Conservation (phyloP, 495 filamentous ascomycete genomes). For the Terfezia boudieri region DNA sequence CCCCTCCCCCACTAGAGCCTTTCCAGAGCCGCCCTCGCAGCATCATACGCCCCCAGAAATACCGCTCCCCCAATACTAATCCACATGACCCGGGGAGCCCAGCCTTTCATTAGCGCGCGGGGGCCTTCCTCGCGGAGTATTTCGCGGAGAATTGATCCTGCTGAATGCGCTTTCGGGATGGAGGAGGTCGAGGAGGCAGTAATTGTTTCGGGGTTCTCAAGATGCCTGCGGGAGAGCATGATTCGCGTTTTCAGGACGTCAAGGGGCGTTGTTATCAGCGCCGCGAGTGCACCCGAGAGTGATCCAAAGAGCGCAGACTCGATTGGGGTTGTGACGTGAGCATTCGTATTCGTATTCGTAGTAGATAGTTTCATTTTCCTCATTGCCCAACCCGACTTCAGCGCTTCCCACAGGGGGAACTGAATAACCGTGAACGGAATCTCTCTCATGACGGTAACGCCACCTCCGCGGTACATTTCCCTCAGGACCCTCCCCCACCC, state of each 20-base stretch:
- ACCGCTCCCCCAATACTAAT: conserved; percentile 85
- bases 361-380: neutral
- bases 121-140: conserved; percentile 50
- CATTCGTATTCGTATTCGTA: conserved; percentile 7
- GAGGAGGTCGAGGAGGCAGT: neutral
- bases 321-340: conserved; percentile 29
- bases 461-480: conserved; percentile 77
- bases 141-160: conserved; percentile 17
- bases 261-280: conserved; percentile 73
- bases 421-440: conserved; percentile 94
- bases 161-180: conserved; percentile 14
- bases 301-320: conserved; percentile 79
- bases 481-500: conserved; percentile 30
- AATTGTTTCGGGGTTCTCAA: too few species aligned
- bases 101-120: conserved; percentile 64
- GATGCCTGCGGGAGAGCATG: conserved; percentile 48
- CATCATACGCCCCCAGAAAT: conserved; percentile 91
- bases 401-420: conserved; percentile 87
- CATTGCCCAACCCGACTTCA: conserved; percentile 34
- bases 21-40: conserved; percentile 52
- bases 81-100: conserved; percentile 78
- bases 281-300: conserved; percentile 62
- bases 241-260: conserved; percentile 93
- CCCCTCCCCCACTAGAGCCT: conserved; percentile 8
- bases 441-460: conserved; percentile 79